These are phyloP conservation scores for Aphanomyces astaci DNA, from an alignment of 352 stramenopile genomes.

Conservation along the genomic window DNA sequence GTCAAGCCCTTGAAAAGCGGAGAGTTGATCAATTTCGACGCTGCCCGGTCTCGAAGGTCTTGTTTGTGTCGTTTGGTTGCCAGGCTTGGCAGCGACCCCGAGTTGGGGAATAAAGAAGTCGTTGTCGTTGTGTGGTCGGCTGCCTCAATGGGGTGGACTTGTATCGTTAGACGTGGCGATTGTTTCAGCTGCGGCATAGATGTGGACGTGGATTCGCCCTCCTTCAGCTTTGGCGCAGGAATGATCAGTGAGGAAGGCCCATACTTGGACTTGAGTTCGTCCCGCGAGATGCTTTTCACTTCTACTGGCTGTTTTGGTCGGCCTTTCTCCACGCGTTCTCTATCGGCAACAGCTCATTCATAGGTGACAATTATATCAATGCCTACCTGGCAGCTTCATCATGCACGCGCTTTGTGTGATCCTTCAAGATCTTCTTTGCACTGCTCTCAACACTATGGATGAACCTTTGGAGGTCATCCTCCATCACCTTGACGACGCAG, in stretches of 20 bases:
- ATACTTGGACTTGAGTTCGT: constrained; percentile 56
- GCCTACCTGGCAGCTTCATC: constrained; percentile 47
- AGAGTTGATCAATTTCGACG: constrained; percentile 51
- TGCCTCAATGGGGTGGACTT: constrained; percentile 30
- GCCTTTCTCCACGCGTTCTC: constrained; percentile 2
- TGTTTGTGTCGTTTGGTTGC: constrained; percentile 13
- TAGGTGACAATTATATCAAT: constrained; percentile 32
- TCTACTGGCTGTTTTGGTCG: constrained; percentile 22
- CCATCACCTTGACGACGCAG: neutral
- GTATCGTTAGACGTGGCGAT: constrained; percentile 24
- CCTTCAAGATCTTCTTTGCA: constrained; percentile 69
- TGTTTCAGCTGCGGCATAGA: neutral
- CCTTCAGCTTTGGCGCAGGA: constrained; percentile 28
- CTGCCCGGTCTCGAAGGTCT: constrained; percentile 9
- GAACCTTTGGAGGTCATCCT: constrained; percentile 72
- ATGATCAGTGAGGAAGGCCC: constrained; percentile 48
- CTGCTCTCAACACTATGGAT: constrained; percentile 68
- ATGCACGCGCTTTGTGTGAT: constrained; percentile 65
- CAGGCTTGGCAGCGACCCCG: neutral
- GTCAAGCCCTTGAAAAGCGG: constrained; percentile 65
- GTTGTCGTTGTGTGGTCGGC: neutral
- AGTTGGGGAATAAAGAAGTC: neutral
- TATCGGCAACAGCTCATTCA: constrained; percentile 27
- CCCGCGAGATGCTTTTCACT: constrained; percentile 33
- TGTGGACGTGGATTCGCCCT: neutral